phyloP scores from a whole-genome alignment of 148 eudicot genomes.

The Pouteria glomerata region DNA sequence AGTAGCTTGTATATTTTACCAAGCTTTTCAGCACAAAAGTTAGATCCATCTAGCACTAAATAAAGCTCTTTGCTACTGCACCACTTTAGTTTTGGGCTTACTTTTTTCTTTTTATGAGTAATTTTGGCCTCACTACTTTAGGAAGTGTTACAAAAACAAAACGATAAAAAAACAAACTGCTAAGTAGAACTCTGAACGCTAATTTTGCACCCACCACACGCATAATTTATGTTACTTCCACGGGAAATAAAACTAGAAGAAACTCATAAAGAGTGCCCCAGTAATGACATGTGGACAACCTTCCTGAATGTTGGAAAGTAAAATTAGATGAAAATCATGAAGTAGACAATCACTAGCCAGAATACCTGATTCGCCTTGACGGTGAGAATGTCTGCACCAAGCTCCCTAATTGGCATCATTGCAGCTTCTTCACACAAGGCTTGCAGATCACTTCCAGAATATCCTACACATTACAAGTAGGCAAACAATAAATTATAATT shows the following conservation, averaged over 20 bases:
- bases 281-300: neutral
- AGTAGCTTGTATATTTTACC: no score
- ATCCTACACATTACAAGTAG: conserved; percentile 41
- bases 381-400: conserved; percentile 79
- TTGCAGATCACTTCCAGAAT: conserved; percentile 96
- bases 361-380: conserved; percentile 78
- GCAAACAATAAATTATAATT: neutral
- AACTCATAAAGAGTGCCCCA: neutral
- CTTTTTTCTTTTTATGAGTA: no score
- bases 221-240: neutral
- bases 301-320: neutral
- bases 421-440: conserved; percentile 99
- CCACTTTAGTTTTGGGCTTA: no score
- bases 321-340: neutral
- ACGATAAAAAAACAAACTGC: neutral
- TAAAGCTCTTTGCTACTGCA: no score
- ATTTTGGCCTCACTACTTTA: no score
- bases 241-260: neutral
- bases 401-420: conserved; percentile 98
- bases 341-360: neutral
- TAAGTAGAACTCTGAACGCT: neutral
- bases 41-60: no score
- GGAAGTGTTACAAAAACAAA: no score
- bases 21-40: no score
- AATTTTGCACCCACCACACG: neutral